Evolutionary conservation across 1,284 basidiomycete genomes (phyloP).

Genomic region (Ustilago sp.): DNA sequence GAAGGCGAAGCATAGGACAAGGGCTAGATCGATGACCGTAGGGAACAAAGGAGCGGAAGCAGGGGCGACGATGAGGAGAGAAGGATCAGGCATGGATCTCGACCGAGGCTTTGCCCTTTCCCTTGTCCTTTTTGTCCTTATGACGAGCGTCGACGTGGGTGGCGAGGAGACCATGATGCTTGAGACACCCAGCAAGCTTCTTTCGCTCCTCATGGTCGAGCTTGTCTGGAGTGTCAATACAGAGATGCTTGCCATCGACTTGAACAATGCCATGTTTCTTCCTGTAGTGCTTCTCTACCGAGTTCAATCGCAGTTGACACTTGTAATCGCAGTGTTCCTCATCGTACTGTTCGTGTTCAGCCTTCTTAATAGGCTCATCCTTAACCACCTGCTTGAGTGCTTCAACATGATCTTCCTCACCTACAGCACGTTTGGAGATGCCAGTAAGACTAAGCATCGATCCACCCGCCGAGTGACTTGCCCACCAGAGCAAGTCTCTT

Average conservation of each 20-base stretch:
- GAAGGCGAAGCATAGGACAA: constrained; percentile 1
- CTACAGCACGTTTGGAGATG: constrained; percentile 19
- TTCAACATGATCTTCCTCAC: background rate
- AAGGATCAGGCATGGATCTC: constrained; percentile 1
- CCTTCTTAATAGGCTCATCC: constrained; percentile 19
- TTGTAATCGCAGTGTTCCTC: constrained; percentile 52
- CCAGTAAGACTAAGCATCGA: constrained; percentile 18
- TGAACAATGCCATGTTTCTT: constrained; percentile 36
- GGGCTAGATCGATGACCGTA: background rate
- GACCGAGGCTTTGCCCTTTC: background rate
- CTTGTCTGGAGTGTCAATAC: constrained; percentile 35
- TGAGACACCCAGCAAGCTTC: constrained; percentile 30
- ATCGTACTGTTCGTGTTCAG: constrained; percentile 33
- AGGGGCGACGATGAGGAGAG: background rate
- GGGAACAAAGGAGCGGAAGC: constrained; percentile 4
- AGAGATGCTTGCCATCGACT: constrained; percentile 34
- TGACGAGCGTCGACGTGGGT: background rate
- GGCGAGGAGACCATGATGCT: constrained; percentile 20
- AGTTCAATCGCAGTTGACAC: constrained; percentile 34
- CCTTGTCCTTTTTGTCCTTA: background rate
- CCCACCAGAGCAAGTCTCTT: constrained; percentile 40
- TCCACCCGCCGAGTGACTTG: constrained; percentile 12
- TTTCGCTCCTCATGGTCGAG: constrained; percentile 32
- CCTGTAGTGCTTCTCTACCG: constrained; percentile 43
- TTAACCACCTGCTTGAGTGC: constrained; percentile 5